Evolutionary conservation across 768 basidiomycete species (phyloP), one percentile per base, ranked within the genome.

Genomic region (Boletus pseudopeckii): DNA sequence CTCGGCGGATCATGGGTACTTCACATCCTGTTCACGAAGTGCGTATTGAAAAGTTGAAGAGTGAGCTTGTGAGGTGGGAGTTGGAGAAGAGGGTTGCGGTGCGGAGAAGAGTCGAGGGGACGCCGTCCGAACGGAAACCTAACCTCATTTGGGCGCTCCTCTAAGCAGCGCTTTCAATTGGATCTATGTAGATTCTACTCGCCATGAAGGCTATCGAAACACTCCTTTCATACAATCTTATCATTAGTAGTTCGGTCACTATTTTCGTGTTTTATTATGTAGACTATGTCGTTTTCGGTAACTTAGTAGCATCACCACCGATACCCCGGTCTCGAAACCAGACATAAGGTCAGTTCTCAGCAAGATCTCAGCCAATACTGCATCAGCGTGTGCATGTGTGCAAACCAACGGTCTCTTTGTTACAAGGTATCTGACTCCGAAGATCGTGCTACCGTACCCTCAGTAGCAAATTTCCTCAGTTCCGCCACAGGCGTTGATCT

Each of bases 51-150:
- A 73, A 66, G 26, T 64, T 82, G 11, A 69, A 71, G 52, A 45
- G 64, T 28, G 81, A 83, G 64, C 66, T 83, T 20, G 70, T 64
- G 26, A 64, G 74, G 48, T 83, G 81, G 81, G 71, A 74, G 47
- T 41, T 63, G 39, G 76, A 70, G 51, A 64, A 65, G 56, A 57
- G 68, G 48, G 70, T 69, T 10, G 68, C 63, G 0, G 44, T 55
- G 24, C 59, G 41, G 41, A 57, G 54, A 55, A 65, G 55, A 45
- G 52, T 53, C 1, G 59, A 63, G 45, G 71, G 65, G 8, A 59
- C 56, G 53, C 17, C 52, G 5, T 9, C 32, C 1, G 59, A 68
- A 53, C 58, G 45, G 41, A 64, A 43, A 39, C 43, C 63, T 8
- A 39, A 44, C 42, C 11, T 28, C 39, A 24, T 36, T 9, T 59